These are phyloP conservation scores for Xerocomellus intermedius DNA, from an alignment of 768 basidiomycete species.

Conservation along the genomic window DNA sequence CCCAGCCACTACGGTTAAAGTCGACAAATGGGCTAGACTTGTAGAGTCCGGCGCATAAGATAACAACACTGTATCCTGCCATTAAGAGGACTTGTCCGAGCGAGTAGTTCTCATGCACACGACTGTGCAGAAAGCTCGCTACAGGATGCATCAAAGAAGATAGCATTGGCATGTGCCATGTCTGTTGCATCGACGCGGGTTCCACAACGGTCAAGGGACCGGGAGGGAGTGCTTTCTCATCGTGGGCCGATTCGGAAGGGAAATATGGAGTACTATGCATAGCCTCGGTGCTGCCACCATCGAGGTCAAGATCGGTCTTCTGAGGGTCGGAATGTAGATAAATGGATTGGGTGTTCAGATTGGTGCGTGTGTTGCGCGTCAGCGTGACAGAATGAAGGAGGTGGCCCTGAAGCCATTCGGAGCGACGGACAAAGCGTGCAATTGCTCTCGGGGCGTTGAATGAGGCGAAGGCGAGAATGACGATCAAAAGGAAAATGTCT, in stretches of 20 bases:
- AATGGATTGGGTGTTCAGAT: conserved; percentile 16
- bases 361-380: conserved; percentile 4
- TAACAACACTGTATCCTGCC: conserved; percentile 43
- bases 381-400: conserved; percentile 35
- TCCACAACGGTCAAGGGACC: conserved; percentile 6
- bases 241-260: conserved; percentile 1
- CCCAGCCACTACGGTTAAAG: conserved; percentile 47
- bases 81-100: conserved; percentile 48
- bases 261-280: conserved; percentile 2
- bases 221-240: conserved; percentile 18
- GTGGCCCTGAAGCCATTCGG: conserved; percentile 54
- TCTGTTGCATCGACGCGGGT: conserved; percentile 5
- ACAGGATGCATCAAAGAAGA: conserved; percentile 44
- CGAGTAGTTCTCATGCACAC: conserved; percentile 51
- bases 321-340: conserved; percentile 13
- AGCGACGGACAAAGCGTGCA: conserved; percentile 46
- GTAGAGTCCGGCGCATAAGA: conserved; percentile 48
- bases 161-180: conserved; percentile 35
- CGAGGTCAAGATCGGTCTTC: conserved; percentile 16
- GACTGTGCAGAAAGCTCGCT: conserved; percentile 40
- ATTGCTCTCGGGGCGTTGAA: conserved; percentile 48
- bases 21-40: conserved; percentile 52
- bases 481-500: conserved; percentile 44
- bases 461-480: conserved; percentile 40
- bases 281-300: conserved; percentile 10